Evolutionary conservation across 257 asterid genomes (phyloP), one percentile per base, ranked within the genome.

Genomic region (Leptodermis oblonga): DNA sequence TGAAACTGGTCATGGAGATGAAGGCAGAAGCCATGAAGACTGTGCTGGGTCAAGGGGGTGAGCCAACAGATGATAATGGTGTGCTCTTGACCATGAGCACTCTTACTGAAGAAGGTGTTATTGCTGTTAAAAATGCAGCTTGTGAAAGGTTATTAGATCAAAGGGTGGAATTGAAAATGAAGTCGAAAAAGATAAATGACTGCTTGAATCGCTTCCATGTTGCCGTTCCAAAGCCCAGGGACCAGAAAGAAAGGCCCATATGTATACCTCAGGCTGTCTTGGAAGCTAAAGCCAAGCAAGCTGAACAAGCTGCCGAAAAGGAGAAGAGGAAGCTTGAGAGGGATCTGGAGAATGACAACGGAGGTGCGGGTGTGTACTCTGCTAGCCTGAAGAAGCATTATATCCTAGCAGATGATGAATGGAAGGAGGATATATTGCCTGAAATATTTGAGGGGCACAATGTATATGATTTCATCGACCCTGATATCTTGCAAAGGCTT

Each of bases 311-410:
- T 63, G 81, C 85, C 0, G 90, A 83, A 82, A 87, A 87, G 55
- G 85, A 85, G 79, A 86, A 78, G 74, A 84, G 79, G 78, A 87
- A 84, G 76, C 92, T 94, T 18, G 99, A 94, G 84, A 88, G 68
- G 77, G 99, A 94, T 80, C 76, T 94, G 45, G 97, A 94, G 83
- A 75, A 91, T 63, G 99, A 91, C 79, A 94, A 91, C 77, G 99
- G 99, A 37, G 99, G 99, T 75, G 99, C 99, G 0, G 99, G 97
- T 81, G 99, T 94, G 8, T 94, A 94, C 82, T 94, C 99, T n/a
- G 97, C 97, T 15, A 89, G 88, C 84, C 76, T 94, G 88, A 94
- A 72, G 59, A 94, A 94, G 87, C 81, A 82, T 73, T 87, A 91
- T 72, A 82, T 91, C 45, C 84, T 94, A 25, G 99, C 96, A 15